These are phyloP conservation scores for Marchantia polymorpha DNA, from an alignment of 225 moss, liverwort and hornwort genomes.

Conservation along the genomic window DNA sequence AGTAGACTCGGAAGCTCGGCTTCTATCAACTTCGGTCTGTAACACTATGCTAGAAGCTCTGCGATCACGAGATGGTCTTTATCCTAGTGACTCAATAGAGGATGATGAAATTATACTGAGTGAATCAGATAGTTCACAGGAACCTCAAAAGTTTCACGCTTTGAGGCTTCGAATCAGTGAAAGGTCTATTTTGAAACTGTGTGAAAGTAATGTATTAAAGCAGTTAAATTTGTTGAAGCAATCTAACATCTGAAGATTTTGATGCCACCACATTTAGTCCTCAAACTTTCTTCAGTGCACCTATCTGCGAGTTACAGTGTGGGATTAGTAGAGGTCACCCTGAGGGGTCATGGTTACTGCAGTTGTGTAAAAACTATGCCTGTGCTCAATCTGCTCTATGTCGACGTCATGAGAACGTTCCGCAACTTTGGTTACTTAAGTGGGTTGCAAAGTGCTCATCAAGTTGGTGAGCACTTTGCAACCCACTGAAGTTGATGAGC, in stretches of 20 bases:
- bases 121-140: slow-evolving; percentile 16
- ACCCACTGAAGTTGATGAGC: too few species aligned
- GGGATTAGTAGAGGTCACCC: too few species aligned
- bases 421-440: too few species aligned
- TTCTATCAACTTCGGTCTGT: slow-evolving; percentile 57
- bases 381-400: too few species aligned
- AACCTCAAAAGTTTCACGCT: slow-evolving; percentile 58
- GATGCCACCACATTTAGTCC: too few species aligned
- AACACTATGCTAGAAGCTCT: slow-evolving; percentile 50
- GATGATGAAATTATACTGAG: slow-evolving; percentile 52
- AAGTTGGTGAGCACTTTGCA: too few species aligned
- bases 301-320: too few species aligned
- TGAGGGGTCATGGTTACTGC: too few species aligned
- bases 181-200: slow-evolving; percentile 60
- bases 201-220: slow-evolving; percentile 27
- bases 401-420: too few species aligned
- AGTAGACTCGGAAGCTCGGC: slow-evolving; percentile 51
- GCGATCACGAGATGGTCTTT: slow-evolving; percentile 48
- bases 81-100: slow-evolving; percentile 50
- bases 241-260: neutral
- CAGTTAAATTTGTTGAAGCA: neutral
- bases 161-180: slow-evolving; percentile 62
- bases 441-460: too few species aligned
- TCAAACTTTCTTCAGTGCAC: too few species aligned
- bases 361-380: too few species aligned